These are phyloP conservation scores for Schizosaccharomyces versatilis DNA, from an alignment of 1,139 yeast genomes.

Conservation along the genomic window DNA sequence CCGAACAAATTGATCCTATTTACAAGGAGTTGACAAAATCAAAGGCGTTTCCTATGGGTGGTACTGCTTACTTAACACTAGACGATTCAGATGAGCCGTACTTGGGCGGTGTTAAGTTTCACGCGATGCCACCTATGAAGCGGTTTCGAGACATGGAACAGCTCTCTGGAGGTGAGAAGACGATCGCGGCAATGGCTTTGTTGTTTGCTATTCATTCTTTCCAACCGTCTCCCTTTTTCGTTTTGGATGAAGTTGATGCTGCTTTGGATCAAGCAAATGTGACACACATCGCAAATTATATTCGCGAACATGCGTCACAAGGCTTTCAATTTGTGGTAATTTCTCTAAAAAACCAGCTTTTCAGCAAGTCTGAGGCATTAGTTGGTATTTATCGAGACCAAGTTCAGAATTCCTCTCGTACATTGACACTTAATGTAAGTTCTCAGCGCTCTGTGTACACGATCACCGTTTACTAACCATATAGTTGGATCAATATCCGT, in stretches of 20 bases:
- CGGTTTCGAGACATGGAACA: constrained; percentile 83
- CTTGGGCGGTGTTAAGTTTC: constrained; percentile 60
- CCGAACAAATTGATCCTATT: constrained; percentile 49
- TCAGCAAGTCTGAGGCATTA: constrained; percentile 70
- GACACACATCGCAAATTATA: constrained; percentile 61
- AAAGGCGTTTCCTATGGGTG: constrained; percentile 54
- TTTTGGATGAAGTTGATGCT: constrained; percentile 90
- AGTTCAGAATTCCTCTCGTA: constrained; percentile 47
- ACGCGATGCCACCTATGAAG: constrained; percentile 93
- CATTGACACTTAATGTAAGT: constrained; percentile 39
- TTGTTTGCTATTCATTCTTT: constrained; percentile 75
- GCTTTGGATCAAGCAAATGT: constrained; percentile 86
- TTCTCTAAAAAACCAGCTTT: constrained; percentile 67
- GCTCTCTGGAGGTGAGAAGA: constrained; percentile 89
- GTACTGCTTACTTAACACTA: constrained; percentile 69
- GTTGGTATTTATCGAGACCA: constrained; percentile 90
- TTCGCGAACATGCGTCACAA: constrained; percentile 52
- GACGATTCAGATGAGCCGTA: constrained; percentile 87
- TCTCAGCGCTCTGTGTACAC: too few species aligned
- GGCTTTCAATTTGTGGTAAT: constrained; percentile 82
- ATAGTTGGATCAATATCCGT: too few species aligned
- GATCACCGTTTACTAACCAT: too few species aligned
- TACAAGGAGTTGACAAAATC: constrained; percentile 67
- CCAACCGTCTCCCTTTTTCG: constrained; percentile 90
- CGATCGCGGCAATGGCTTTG: constrained; percentile 85